Percentiles rank a stretch among this genome's conserved stretches.
These are phyloP conservation scores for Saxophila tyrrhenica DNA, from an alignment of 495 filamentous ascomycete genomes.

Conservation along the genomic window DNA sequence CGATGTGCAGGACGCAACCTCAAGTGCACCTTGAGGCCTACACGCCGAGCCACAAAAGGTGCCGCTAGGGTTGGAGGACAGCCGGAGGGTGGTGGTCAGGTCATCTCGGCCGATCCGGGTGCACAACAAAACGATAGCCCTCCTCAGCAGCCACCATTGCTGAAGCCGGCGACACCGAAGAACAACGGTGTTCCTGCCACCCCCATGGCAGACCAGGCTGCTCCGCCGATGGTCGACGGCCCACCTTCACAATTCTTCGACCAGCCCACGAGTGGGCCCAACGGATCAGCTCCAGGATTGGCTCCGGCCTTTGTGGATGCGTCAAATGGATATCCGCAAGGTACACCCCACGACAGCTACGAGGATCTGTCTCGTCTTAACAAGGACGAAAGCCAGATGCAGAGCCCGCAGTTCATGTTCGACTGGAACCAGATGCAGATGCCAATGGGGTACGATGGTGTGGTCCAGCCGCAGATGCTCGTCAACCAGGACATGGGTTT, in stretches of 20 bases:
- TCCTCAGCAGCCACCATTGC: slow-evolving; percentile 15
- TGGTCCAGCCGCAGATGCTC: slow-evolving; percentile 27
- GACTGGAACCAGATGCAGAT: slow-evolving; percentile 31
- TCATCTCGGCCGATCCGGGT: slow-evolving; percentile 4
- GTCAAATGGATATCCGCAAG: background rate
- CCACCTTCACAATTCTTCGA: slow-evolving; percentile 25
- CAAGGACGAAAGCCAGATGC: slow-evolving; percentile 21
- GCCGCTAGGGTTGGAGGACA: slow-evolving; percentile 18
- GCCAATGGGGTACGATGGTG: slow-evolving; percentile 24
- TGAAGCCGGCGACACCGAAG: slow-evolving; percentile 17
- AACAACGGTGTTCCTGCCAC: background rate
- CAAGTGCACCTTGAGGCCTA: slow-evolving; percentile 42
- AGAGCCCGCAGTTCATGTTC: slow-evolving; percentile 30
- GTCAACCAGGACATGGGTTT: slow-evolving; percentile 25
- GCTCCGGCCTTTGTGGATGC: slow-evolving; percentile 17
- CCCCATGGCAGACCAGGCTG: slow-evolving; percentile 12
- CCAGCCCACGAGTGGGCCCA: slow-evolving; percentile 23
- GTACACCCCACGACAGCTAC: background rate
- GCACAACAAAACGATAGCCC: slow-evolving; percentile 8
- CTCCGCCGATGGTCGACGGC: slow-evolving; percentile 12
- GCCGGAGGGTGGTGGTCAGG: slow-evolving; percentile 12
- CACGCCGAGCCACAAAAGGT: slow-evolving; percentile 44
- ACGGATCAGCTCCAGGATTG: slow-evolving; percentile 10
- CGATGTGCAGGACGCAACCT: slow-evolving; percentile 48
- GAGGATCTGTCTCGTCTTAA: background rate